Conservation (phyloP, 352 stramenopile genomes). For the Globisporangium orthogonon region DNA sequence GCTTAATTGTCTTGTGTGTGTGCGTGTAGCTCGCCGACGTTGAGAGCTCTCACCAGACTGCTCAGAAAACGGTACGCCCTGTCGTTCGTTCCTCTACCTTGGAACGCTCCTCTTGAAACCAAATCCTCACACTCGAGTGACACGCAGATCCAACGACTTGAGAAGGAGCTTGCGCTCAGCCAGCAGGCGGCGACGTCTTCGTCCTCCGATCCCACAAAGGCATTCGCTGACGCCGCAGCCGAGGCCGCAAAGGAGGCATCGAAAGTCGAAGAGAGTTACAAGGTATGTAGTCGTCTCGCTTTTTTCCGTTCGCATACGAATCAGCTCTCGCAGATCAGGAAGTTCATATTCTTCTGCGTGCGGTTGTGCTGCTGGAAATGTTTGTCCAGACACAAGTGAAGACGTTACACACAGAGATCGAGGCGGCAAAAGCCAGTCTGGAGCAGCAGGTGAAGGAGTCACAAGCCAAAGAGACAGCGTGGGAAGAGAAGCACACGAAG, state of each 20-base stretch:
- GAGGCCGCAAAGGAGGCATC: slow-evolving; percentile 14
- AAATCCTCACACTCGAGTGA: neutral
- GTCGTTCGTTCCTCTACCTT: neutral
- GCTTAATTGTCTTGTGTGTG: neutral
- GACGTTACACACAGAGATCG: slow-evolving; percentile 27
- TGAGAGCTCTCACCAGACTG: slow-evolving; percentile 22
- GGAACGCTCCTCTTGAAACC: neutral
- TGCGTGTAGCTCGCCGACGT: slow-evolving; percentile 28
- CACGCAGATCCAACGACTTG: slow-evolving; percentile 46
- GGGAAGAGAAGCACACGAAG: slow-evolving; percentile 67
- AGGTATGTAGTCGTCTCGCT: slow-evolving; percentile 11
- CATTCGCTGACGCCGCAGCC: slow-evolving; percentile 7
- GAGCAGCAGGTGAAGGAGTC: slow-evolving; percentile 45
- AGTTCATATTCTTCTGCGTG: neutral
- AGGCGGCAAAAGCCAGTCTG: slow-evolving; percentile 30
- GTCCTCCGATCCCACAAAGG: slow-evolving; percentile 28
- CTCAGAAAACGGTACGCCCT: slow-evolving; percentile 41
- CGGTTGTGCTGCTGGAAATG: neutral
- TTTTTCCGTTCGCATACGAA: too few relatives aligned
- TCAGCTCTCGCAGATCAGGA: neutral
- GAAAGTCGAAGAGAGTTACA: slow-evolving; percentile 31
- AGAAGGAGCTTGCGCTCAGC: slow-evolving; percentile 44
- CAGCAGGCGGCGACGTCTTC: slow-evolving; percentile 15
- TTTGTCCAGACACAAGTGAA: slow-evolving; percentile 26
- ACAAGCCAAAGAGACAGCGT: slow-evolving; percentile 38